Percentiles rank a stretch among this genome's conserved stretches.
These are phyloP conservation scores for Nitzschia sp. DNA, from an alignment of 108 stramenopile species.

Conservation along the genomic window DNA sequence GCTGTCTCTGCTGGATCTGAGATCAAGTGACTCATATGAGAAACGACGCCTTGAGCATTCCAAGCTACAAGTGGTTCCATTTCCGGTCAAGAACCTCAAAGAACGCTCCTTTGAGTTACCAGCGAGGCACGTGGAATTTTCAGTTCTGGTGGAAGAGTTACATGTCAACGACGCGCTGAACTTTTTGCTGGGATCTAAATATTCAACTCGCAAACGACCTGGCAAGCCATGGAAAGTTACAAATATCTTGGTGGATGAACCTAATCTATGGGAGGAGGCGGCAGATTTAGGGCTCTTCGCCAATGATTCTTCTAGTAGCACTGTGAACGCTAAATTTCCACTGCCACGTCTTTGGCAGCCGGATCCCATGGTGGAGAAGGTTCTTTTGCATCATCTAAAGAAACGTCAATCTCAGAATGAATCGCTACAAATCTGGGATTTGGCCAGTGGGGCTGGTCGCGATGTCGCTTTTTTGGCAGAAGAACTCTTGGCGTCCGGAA, in stretches of 20 bases:
- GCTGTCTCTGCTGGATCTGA: slow-evolving; percentile 13
- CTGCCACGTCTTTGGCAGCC: slow-evolving; percentile 81
- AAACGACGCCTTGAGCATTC: slow-evolving; percentile 3
- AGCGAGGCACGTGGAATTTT: slow-evolving; percentile 32
- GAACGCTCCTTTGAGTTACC: slow-evolving; percentile 39
- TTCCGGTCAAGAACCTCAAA: slow-evolving; percentile 22
- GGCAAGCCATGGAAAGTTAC: slow-evolving; percentile 40
- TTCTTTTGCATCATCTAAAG: slow-evolving; percentile 51
- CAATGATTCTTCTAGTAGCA: background rate
- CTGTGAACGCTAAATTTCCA: slow-evolving; percentile 10
- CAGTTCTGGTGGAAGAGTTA: slow-evolving; percentile 10
- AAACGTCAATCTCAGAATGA: slow-evolving; percentile 1
- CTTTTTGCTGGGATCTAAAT: slow-evolving; percentile 20
- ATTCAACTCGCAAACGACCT: slow-evolving; percentile 20
- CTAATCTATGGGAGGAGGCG: slow-evolving; percentile 26
- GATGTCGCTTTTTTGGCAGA: slow-evolving; percentile 85
- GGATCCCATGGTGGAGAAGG: slow-evolving; percentile 61
- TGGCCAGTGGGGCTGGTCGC: slow-evolving; percentile 80
- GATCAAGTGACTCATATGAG: background rate
- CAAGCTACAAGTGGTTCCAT: slow-evolving; percentile 14
- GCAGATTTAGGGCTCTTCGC: slow-evolving; percentile 12
- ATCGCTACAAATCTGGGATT: slow-evolving; percentile 56
- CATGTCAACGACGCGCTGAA: slow-evolving; percentile 15
- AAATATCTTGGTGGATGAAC: slow-evolving; percentile 31
- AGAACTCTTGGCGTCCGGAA: slow-evolving; percentile 42